phyloP scores from a whole-genome alignment of 306 rosid genomes.

The Gastrolobium bilobum region DNA sequence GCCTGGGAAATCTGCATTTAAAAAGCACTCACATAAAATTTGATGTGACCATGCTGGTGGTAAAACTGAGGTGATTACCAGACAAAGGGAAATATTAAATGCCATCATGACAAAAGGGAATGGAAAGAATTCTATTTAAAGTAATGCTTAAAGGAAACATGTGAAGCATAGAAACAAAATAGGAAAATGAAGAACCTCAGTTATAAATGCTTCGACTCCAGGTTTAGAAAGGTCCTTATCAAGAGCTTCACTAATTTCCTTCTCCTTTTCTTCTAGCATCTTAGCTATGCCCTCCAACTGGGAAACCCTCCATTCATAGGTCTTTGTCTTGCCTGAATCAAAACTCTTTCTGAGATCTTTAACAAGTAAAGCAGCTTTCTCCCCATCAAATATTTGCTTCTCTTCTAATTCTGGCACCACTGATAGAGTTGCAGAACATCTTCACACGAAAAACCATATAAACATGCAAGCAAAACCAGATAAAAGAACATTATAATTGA shows the following conservation, averaged over 20 bases:
- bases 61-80: conserved; percentile 20
- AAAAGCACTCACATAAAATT: conserved; percentile 6
- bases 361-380: conserved; percentile 59
- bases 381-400: conserved; percentile 56
- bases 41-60: background rate
- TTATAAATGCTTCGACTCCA: conserved; percentile 62
- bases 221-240: conserved; percentile 80
- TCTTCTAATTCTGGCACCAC: conserved; percentile 55
- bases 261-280: conserved; percentile 79
- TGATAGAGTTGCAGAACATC: conserved; percentile 65
- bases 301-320: conserved; percentile 79
- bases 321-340: conserved; percentile 72
- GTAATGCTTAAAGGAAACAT: background rate
- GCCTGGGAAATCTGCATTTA: conserved; percentile 64
- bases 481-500: conserved; percentile 5
- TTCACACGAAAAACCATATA: conserved; percentile 45
- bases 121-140: background rate
- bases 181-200: conserved; percentile 70
- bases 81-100: conserved; percentile 18
- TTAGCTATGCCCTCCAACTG: conserved; percentile 70
- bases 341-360: conserved; percentile 68
- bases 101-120: conserved; percentile 21
- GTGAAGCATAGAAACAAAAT: background rate
- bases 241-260: conserved; percentile 70
- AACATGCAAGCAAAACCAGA: background rate